Evolutionary conservation across 495 filamentous ascomycete genomes (phyloP).

Genomic region (Annulohypoxylon bovei): DNA sequence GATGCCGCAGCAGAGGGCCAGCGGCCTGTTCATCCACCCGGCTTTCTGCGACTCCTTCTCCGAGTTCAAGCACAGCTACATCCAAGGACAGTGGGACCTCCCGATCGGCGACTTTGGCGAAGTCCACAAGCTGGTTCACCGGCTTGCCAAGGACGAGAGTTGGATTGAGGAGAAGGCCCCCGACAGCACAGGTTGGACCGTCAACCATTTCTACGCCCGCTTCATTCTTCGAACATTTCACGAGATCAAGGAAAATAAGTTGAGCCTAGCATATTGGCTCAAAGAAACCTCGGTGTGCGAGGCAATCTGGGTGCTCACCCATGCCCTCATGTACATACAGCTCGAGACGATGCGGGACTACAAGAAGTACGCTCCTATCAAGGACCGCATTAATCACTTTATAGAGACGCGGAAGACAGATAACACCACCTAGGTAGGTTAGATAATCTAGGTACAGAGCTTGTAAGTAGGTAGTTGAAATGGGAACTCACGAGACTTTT

Average conservation of each 20-base stretch:
- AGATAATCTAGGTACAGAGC: not conserved
- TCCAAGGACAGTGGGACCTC: constrained; percentile 20
- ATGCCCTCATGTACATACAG: constrained; percentile 44
- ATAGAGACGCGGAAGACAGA: constrained; percentile 13
- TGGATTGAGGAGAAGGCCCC: not conserved
- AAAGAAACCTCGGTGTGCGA: not conserved
- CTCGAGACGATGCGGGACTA: constrained; percentile 37
- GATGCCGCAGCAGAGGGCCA: constrained; percentile 25
- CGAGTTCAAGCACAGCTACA: constrained; percentile 30
- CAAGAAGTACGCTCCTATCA: constrained; percentile 18
- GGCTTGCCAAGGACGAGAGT: not conserved
- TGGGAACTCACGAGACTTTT: not conserved
- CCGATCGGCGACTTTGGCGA: constrained; percentile 22
- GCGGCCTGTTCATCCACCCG: constrained; percentile 34
- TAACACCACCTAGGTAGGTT: not conserved
- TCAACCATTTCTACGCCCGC: constrained; percentile 33
- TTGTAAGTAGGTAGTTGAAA: not conserved
- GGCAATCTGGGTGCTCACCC: constrained; percentile 35
- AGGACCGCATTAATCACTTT: constrained; percentile 21
- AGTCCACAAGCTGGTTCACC: constrained; percentile 16
- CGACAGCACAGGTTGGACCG: not conserved
- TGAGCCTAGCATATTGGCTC: constrained; percentile 29
- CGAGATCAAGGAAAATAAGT: not conserved
- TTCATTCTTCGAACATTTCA: constrained; percentile 24
- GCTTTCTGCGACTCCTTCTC: constrained; percentile 5